Evolutionary conservation across 1,139 yeast genomes (phyloP).

Genomic region (Blastobotrys petasosporus): DNA sequence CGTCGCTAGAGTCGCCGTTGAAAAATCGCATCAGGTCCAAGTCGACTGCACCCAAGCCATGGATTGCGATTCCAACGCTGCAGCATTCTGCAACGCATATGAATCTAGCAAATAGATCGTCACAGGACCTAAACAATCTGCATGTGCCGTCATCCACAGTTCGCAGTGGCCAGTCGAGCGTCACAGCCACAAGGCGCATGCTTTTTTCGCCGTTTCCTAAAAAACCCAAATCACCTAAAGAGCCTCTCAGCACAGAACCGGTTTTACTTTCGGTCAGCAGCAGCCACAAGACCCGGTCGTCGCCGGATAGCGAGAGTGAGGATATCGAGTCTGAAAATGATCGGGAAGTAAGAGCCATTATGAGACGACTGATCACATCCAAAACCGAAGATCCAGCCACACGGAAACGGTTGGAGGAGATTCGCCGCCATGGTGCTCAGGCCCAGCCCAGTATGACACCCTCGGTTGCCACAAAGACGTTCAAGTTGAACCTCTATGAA

Average conservation of each 20-base stretch:
- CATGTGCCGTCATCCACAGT: neutral
- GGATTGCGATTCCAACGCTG: slow-evolving; percentile 3
- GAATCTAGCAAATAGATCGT: too few relatives aligned
- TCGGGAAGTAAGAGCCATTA: slow-evolving; percentile 17
- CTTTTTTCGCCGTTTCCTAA: slow-evolving; percentile 20
- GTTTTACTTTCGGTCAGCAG: neutral
- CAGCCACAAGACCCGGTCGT: neutral
- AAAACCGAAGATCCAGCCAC: slow-evolving; percentile 18
- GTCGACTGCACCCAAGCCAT: slow-evolving; percentile 21
- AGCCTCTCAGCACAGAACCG: neutral
- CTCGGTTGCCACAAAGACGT: slow-evolving; percentile 23
- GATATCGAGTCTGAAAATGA: slow-evolving; percentile 4
- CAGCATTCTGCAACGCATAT: neutral
- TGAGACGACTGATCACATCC: slow-evolving; percentile 19
- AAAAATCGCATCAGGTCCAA: slow-evolving; percentile 18
- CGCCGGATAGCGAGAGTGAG: slow-evolving; percentile 2
- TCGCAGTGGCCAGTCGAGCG: slow-evolving; percentile 17
- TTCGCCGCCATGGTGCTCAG: slow-evolving; percentile 7
- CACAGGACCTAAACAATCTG: too few relatives aligned
- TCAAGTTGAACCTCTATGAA: slow-evolving; percentile 39
- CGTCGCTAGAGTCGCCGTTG: neutral
- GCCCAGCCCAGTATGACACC: slow-evolving; percentile 23
- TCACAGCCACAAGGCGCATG: slow-evolving; percentile 23
- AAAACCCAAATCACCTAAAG: slow-evolving; percentile 6
- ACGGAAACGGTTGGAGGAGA: slow-evolving; percentile 12